A percentile compares a stretch with the other conserved stretches of the same genome.
Conservation (phyloP, 2,329 filamentous ascomycete species). For the Ilyonectria sp. region DNA sequence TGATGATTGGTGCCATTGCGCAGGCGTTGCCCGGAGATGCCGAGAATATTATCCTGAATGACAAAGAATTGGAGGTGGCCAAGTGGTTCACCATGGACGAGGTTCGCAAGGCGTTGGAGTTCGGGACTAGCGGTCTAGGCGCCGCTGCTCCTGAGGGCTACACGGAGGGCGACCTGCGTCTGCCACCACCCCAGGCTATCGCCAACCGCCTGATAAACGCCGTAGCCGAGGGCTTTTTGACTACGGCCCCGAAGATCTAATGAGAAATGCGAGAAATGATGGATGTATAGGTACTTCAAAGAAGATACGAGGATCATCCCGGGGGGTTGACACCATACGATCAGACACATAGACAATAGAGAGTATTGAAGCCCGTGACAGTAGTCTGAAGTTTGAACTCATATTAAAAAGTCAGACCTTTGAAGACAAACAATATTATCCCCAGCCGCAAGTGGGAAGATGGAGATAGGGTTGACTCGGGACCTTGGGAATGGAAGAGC, state of each 20-base stretch:
- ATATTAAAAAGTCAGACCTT: no score
- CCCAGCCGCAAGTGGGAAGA: no score
- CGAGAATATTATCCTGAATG: conserved; percentile 88
- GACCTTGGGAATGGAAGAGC: no score
- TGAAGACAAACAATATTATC: no score
- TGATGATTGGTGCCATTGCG: conserved; percentile 91
- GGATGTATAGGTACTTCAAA: not conserved
- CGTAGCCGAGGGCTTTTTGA: conserved; percentile 82
- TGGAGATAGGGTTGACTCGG: no score
- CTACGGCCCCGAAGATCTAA: conserved; percentile 67
- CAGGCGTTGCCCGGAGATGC: conserved; percentile 81
- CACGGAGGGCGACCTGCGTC: conserved; percentile 81
- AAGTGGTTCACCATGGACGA: conserved; percentile 91
- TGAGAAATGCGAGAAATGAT: not conserved
- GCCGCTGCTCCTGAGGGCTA: conserved; percentile 76
- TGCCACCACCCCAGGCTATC: conserved; percentile 92
- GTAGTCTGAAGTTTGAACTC: no score
- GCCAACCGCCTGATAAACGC: conserved; percentile 89
- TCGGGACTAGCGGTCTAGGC: conserved; percentile 77
- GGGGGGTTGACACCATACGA: not conserved
- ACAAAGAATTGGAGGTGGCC: conserved; percentile 91
- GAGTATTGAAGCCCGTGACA: not conserved
- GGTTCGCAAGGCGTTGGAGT: conserved; percentile 79
- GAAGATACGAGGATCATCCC: conserved; percentile 1
- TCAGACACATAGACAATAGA: conserved; percentile 9